Percentiles rank a stretch among this genome's conserved stretches.
Evolutionary conservation across 345 rosid genomes (phyloP).

Genomic region (Syzygium aromaticum): DNA sequence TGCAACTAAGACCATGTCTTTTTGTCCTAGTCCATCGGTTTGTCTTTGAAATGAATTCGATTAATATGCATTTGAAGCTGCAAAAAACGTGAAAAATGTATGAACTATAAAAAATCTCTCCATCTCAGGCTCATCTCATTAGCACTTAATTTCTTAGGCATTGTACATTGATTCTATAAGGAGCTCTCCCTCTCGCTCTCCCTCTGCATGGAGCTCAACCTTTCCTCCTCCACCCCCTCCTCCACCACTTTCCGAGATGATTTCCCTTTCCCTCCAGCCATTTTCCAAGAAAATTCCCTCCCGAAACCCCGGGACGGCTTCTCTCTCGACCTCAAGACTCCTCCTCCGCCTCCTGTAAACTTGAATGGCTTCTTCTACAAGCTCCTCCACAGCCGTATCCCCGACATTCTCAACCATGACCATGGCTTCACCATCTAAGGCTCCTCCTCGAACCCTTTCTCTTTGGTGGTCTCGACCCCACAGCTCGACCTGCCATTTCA

Average conservation of each 20-base stretch:
- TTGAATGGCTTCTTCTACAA: background rate
- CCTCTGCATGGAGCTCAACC: background rate
- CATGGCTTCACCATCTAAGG: background rate
- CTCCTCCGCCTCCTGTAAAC: background rate
- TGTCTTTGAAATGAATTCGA: too few species aligned
- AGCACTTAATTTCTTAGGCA: too few species aligned
- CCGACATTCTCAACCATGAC: background rate
- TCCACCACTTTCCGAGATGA: background rate
- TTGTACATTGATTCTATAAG: too few species aligned
- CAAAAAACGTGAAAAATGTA: too few species aligned
- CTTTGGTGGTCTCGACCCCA: conserved; percentile 2
- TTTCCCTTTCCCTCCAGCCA: background rate
- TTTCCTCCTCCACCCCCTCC: background rate
- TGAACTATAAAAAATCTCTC: too few species aligned
- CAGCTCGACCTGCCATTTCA: background rate
- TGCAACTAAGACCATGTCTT: too few species aligned
- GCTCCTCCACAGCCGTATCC: background rate
- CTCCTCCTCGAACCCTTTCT: background rate
- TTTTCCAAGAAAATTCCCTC: background rate
- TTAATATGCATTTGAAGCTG: too few species aligned
- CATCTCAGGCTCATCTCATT: too few species aligned
- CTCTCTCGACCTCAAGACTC: background rate
- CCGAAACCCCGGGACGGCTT: background rate
- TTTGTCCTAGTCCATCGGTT: too few species aligned
- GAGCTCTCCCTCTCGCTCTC: background rate